Base-by-base conservation (phyloP, 176 grass and related monocot genomes). In the Poa pratensis region DNA sequence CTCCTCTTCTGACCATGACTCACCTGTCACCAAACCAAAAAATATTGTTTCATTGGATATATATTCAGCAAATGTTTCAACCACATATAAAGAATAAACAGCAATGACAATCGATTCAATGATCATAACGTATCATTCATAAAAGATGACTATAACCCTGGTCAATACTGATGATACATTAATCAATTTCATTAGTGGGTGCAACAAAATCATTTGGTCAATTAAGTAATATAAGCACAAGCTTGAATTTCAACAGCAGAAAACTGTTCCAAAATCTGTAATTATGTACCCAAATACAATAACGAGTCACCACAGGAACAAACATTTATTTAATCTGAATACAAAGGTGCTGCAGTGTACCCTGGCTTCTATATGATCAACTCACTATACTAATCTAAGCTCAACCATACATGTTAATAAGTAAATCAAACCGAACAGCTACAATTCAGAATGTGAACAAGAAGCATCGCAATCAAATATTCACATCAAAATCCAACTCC, bases 1-100 rank as follows among this genome's bases (percentile, higher is more conserved):
- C 48, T 94, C 92, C 69, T 94, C 89, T 78, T 91, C 92, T 53
- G 92, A 88, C 92, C 92, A 94, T 81, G 92, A 76, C 78, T 88
- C 88, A 80, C 89, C 92, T 91, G 35, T 63, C 49, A 77, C 10
- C 69, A 59, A 75, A 80, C 71, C 51, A 54, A 65, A 73, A 46
- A 83, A 1, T 23, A 60, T 74, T 19, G 9, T 68, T 75, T 68
- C 52, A 69, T 26, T 73, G 7, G 22, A 84, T 55, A 77, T 35
- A 40, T 35, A 40, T 39, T n/a, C n/a, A 43, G 10, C 6, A 76
- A 49, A 60, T 7, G 37, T 10, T 53, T 48, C n/a, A 52, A 83
- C 8, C 9, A 76, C 46, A 46, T 17, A 39, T 19, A 34, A 80
- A 69, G 9, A 66, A 55, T 7, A 39, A 58, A 53, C 73, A 20